phyloP scores from a whole-genome alignment of 2,329 filamentous ascomycete species.

The Bipolaris sorokiniana region DNA sequence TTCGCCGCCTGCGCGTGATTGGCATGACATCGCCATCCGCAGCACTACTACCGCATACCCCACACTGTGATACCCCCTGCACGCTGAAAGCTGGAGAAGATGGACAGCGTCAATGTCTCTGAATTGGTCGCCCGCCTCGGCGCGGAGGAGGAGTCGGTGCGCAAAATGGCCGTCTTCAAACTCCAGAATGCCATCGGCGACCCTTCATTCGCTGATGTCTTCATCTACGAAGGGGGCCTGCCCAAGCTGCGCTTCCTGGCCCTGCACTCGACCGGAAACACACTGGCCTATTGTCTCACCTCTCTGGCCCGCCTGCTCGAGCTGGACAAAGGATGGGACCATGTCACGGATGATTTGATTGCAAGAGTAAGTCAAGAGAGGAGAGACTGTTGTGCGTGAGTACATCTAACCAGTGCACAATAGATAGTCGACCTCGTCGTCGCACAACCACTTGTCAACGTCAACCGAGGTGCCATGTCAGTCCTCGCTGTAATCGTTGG shows the following conservation, averaged over 20 bases:
- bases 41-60: conserved; percentile 22
- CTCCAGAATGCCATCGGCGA: conserved; percentile 94
- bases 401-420: conserved; percentile 18
- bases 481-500: conserved; percentile 93
- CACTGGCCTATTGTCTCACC: conserved; percentile 91
- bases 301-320: conserved; percentile 87
- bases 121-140: conserved; percentile 65
- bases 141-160: conserved; percentile 80
- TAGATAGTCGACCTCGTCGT: conserved; percentile 90
- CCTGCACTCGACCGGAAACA: conserved; percentile 87
- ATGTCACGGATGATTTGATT: conserved; percentile 75
- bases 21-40: conserved; percentile 19
- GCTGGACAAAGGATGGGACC: conserved; percentile 97
- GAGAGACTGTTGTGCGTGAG: neutral
- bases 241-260: conserved; percentile 81
- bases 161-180: conserved; percentile 99
- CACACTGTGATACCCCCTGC: conserved; percentile 16
- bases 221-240: conserved; percentile 88
- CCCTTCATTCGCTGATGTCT: conserved; percentile 93
- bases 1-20: conserved; percentile 16
- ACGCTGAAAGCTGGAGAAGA: conserved; percentile 32
- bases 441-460: conserved; percentile 94
- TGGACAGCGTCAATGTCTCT: conserved; percentile 63
- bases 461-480: conserved; percentile 94
- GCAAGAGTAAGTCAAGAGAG: conserved; percentile 59